Evolutionary conservation across 345 rosid species (phyloP), one percentile per base, ranked within the genome.

Genomic region (Heritiera fomes): DNA sequence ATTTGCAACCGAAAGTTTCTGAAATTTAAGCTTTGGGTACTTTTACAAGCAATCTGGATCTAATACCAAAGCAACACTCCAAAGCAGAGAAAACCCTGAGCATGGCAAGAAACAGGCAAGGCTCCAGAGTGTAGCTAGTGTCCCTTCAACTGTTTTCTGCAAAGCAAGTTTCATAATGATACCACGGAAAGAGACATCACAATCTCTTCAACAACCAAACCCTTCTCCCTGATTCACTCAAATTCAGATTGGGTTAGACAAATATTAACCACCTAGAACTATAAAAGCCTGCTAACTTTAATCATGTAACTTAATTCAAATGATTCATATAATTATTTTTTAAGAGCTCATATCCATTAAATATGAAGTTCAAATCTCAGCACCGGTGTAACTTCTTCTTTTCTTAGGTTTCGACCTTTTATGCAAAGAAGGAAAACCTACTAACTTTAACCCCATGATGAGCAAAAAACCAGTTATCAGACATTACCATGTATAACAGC

Each of bases 381-480:
- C 38, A 34, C 38, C 28, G 28, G 28, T 0, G 28, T 23, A 23
- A 0, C 28, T 23, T 23, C 28, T 23, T 23, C 28, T 23, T 0
- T 23, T 23, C 28, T 23, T 23, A 23, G 3, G 38, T 34, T 34
- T 34, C 3, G 38, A 34, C 38, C 38, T 34, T 34, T 3, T 34
- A 34, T 34, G 38, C 3, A 34, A 34, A 34, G 38, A 34, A 34
- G 0, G 2, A 52, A 52, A 4, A 17, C 18, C 56, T 52, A 14
- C 6, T 4, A 15, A 5, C 30, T 66, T 40, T 66, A 40, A 38
- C 49, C 50, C 71, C 50, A 43, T 2, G 8, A 41, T 43, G 50
- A 69, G 70, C 47, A 65, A 40, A 40, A 8, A 40, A 65, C 47
- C 69, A 65, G 70, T 40, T 38, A 65, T 18, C 47, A 40, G 70